Base-by-base conservation (phyloP, 2,329 filamentous ascomycete genomes). In the Aspergillus neotritici region DNA sequence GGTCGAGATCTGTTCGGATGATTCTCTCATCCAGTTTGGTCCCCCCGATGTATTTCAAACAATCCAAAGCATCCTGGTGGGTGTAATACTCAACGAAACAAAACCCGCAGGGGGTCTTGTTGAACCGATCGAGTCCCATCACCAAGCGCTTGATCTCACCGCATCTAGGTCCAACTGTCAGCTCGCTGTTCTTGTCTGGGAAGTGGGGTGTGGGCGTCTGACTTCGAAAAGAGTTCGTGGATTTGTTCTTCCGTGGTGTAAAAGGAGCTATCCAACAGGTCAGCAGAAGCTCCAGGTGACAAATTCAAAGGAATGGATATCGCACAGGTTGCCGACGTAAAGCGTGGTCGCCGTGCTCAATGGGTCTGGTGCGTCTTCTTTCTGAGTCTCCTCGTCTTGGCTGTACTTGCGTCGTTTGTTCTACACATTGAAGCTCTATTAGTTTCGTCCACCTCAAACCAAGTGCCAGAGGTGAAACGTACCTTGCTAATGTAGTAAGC, bases 41-140 rank as follows among this genome's bases (percentile, higher is more conserved):
- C 45, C 93, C 93, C 43, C 93, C 93, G 60, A 98, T 84, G 66
- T 97, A 98, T 71, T 97, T 98, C 83, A 98, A 84, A 70, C 91
- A 97, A 66, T 98, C 93, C 38, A 98, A 78, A 7, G 93, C 93
- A 67, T 98, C 93, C 63, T 95, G 85, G 67, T 97, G 93, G 25
- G 84, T 96, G 74, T 96, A 97, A 73, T 98, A 98, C 71, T 98
- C 93, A 61, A 98, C 93, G 63, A 98, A 98, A 76, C 93, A 98
- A 76, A 98, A 98, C 32, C 93, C 93, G 69, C 93, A 98, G 1
- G 93, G 93, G 1, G 93, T 98, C 74, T 98, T 98, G 69, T 86
- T 86, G 75, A 93, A 95, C 45, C 93, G 85, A 66, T 98, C 93
- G 40, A 98, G 81, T 38, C 93, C 93, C 93, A 98, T 98, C 53